Base-by-base conservation (phyloP, 164 flowering plant genomes). In the Chloranthus sessilifolius region DNA sequence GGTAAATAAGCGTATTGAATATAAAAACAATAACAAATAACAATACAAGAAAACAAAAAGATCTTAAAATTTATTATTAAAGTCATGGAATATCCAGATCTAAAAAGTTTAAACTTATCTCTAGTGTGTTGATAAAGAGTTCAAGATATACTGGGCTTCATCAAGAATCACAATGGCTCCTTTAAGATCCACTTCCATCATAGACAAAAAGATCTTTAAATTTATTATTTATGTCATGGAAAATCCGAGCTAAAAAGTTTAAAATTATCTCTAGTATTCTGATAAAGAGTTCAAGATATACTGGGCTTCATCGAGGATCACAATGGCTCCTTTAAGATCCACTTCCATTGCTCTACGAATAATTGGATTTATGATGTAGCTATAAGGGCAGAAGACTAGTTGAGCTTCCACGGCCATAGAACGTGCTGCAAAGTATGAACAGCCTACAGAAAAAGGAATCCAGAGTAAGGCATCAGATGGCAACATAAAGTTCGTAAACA, bases 291-390 rank as follows among this genome's bases (percentile, higher is more conserved):
- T 37, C 11, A 40, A 47, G 44, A 52, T 85, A 35, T 89, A 88
- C 95, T 94, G 97, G 27, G 99, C 99, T 76, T 94, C 99, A 67
- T 94, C 97, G 58, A 94, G 74, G 70, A 89, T 76, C 52, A 94
- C 59, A 50, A 94, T 79, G 25, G 95, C 75, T 50, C 79, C 95
- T 37, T 65, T 64, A 41, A 92, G 71, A 71, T 86, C 90, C 21
- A 94, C 71, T 47, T 89, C 92, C 95, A 94, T 79, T 50, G 88
- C 96, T 41, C 76, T 75, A 15, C 99, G 71, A 55, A 89, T 70
- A 26, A 79, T 50, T 60, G 95, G 92, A 70, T 73, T 87, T 9
- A 94, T 58, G 33, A 94, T 69, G 56, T 94, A 94, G 70, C 52
- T 86, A 63, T 94, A 94, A 23, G 99, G 99, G 62, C 97, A 94